These are phyloP conservation scores for Verticillium longisporum DNA, from an alignment of 2,329 filamentous ascomycete genomes.

Conservation along the genomic window DNA sequence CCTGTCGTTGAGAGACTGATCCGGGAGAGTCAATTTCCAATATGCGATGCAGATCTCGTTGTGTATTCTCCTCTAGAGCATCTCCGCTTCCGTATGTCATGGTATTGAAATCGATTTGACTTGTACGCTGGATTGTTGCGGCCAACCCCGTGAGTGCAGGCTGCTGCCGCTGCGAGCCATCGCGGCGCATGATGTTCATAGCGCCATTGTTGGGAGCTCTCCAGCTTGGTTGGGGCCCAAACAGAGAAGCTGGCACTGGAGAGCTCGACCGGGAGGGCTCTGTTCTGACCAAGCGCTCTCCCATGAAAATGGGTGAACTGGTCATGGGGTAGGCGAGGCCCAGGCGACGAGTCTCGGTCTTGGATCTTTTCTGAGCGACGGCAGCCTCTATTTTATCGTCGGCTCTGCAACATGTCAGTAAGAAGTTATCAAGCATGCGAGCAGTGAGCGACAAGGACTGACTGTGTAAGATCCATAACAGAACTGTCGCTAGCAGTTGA, in stretches of 20 bases:
- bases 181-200: not conserved
- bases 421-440: not conserved
- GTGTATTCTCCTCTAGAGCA: slow-evolving; percentile 17
- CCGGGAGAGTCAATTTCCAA: not conserved
- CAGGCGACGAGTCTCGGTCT: not conserved
- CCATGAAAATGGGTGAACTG: not conserved
- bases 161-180: not conserved
- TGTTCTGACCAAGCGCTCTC: not conserved
- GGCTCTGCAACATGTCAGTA: not conserved
- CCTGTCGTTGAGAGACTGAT: not conserved
- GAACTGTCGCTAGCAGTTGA: not conserved
- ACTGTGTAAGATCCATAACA: slow-evolving; percentile 21
- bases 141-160: not conserved
- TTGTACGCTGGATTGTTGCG: slow-evolving; percentile 1
- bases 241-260: not conserved
- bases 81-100: slow-evolving; percentile 26
- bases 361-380: not conserved
- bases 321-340: not conserved
- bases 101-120: slow-evolving; percentile 8
- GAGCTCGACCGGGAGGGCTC: not conserved
- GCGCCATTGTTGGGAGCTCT: not conserved
- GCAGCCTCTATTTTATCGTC: not conserved
- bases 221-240: not conserved
- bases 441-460: slow-evolving; percentile 1
- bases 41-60: slow-evolving; percentile 1